Base-by-base conservation (phyloP, 148 eudicot genomes). In the Persicaria maculosa region DNA sequence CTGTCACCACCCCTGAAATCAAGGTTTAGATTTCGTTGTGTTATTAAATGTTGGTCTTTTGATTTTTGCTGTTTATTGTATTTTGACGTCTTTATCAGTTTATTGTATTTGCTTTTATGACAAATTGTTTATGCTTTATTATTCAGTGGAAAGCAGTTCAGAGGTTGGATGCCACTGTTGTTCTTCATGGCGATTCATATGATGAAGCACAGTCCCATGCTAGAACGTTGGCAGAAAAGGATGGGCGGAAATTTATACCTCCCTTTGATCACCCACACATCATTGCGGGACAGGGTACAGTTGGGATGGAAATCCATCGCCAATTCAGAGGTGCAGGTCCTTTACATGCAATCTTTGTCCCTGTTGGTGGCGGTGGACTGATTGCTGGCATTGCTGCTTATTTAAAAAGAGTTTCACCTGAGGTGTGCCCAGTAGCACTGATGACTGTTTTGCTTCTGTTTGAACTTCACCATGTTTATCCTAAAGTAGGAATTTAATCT, bases 331-430 rank as follows among this genome's bases (percentile, higher is more conserved):
- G 40, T 31, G 40, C 40, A 31, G 40, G 73, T 47, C 89, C 90
- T 5, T 17, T 96, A 48, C 91, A 96, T 76, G 99, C 99, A 12
- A 88, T 96, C 9, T 96, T 96, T 78, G 99, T 96, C 71, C 99
- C 99, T 25, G 86, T 96, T 19, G 99, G 99, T 19, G 99, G 99
- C 59, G 99, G 99, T 75, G 99, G 99, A 65, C 82, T 96, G 48
- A 90, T 96, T 61, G 97, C 97, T 74, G 99, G 99, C 69, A 86
- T 96, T 85, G 99, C 99, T 75, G 97, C 97, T 19, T 96, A 89
- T 77, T 79, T 96, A 55, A 96, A 96, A 81, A 88, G 94, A 81
- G 92, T 96, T 74, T 82, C 85, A 61, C 99, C 99, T 47, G 90
- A 96, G 86, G 94, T 90, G 78, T 52, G 73, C 7, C 17, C 12